Conservation (phyloP, 2,329 filamentous ascomycete species). For the Clonostachys rhizophaga region DNA sequence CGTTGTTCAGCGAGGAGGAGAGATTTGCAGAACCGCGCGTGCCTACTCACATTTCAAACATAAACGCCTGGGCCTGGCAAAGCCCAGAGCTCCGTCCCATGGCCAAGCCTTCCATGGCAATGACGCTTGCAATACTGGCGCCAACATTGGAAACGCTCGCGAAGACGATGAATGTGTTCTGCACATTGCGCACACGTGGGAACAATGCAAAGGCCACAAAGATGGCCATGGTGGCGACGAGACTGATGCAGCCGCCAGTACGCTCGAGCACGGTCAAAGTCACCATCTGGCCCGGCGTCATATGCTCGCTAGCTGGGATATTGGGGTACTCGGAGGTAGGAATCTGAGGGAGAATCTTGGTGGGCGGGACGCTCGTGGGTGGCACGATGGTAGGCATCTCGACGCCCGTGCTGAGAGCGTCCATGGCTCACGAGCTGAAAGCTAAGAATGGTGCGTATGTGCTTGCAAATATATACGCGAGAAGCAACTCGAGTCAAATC, state of each 20-base stretch:
- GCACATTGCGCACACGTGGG: slow-evolving; percentile 50
- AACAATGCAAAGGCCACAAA: slow-evolving; percentile 46
- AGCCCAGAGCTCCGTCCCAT: slow-evolving; percentile 48
- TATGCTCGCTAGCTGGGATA: slow-evolving; percentile 11
- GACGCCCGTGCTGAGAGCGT: too few relatives aligned
- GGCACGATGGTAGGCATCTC: too few relatives aligned
- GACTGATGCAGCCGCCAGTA: slow-evolving; percentile 46
- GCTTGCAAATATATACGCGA: too few relatives aligned
- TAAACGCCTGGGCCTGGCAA: slow-evolving; percentile 56
- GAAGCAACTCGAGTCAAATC: too few relatives aligned
- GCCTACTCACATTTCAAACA: slow-evolving; percentile 61
- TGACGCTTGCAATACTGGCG: slow-evolving; percentile 62
- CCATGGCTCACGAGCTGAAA: too few relatives aligned
- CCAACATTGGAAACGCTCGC: slow-evolving; percentile 56
- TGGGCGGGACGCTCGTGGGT: too few relatives aligned
- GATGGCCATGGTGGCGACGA: slow-evolving; percentile 44
- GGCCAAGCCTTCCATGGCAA: slow-evolving; percentile 61
- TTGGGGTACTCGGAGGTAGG: neutral
- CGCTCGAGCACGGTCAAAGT: slow-evolving; percentile 45
- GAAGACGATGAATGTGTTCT: slow-evolving; percentile 59
- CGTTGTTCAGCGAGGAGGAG: neutral
- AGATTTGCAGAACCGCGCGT: neutral
- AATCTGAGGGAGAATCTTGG: neutral
- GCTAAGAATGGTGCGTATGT: too few relatives aligned
- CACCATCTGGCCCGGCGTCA: slow-evolving; percentile 28